phyloP scores from a whole-genome alignment of 768 basidiomycete species.

The Suillus weaverae region DNA sequence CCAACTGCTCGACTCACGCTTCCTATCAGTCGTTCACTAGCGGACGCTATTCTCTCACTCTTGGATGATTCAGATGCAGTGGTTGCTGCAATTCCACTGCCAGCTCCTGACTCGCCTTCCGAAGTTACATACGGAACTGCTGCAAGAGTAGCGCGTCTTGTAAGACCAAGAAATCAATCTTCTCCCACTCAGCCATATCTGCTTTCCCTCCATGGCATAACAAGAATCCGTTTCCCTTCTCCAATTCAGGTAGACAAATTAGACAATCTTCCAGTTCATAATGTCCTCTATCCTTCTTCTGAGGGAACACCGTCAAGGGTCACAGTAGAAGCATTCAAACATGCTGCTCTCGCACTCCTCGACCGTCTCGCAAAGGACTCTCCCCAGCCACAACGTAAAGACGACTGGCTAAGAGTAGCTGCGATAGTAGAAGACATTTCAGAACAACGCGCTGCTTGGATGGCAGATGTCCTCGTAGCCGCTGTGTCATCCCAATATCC shows the following conservation, averaged over 20 bases:
- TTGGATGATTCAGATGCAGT: conserved; percentile 68
- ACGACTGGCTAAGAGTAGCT: conserved; percentile 68
- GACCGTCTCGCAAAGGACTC: conserved; percentile 57
- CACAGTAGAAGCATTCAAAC: conserved; percentile 65
- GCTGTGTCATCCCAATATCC: conserved; percentile 56
- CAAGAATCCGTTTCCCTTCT: conserved; percentile 57
- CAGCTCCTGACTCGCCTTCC: conserved; percentile 27
- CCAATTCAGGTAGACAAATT: conserved; percentile 34
- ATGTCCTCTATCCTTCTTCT: conserved; percentile 47
- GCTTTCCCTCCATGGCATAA: conserved; percentile 70
- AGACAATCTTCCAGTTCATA: conserved; percentile 38
- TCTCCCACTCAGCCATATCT: conserved; percentile 56
- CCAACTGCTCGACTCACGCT: conserved; percentile 71
- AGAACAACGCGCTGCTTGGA: conserved; percentile 62
- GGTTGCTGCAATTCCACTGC: conserved; percentile 64
- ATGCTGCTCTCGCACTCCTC: conserved; percentile 62
- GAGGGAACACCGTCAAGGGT: conserved; percentile 50
- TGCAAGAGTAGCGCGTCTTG: conserved; percentile 69
- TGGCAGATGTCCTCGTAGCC: conserved; percentile 76
- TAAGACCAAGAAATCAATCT: conserved; percentile 51
- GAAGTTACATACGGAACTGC: conserved; percentile 58
- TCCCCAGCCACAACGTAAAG: conserved; percentile 49
- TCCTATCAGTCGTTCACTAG: conserved; percentile 60
- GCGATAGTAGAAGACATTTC: conserved; percentile 73
- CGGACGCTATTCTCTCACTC: conserved; percentile 64